Conservation (phyloP, 73 alveolate genomes). For the Paraurostyla sp. region DNA sequence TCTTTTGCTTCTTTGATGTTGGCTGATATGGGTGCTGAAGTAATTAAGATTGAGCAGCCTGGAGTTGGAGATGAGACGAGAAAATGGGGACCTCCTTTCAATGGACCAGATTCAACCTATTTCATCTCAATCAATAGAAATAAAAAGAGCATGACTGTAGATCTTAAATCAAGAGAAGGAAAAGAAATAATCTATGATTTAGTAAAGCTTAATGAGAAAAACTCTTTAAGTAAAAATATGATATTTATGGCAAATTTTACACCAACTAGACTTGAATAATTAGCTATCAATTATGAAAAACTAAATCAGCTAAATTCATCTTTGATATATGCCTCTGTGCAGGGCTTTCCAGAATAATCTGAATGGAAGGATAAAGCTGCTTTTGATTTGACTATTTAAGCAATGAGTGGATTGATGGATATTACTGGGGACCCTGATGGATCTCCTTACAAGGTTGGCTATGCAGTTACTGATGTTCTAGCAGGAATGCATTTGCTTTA, state of each 20-base stretch:
- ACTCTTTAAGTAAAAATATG: constrained; percentile 67
- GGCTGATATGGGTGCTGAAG: constrained; percentile 83
- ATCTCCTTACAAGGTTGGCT: constrained; percentile 86
- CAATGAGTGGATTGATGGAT: constrained; percentile 87
- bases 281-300: constrained; percentile 76
- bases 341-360: constrained; percentile 81
- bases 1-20: constrained; percentile 81
- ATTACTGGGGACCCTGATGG: constrained; percentile 84
- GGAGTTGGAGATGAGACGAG: constrained; percentile 90
- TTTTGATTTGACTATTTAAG: constrained; percentile 85
- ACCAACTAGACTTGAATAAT: constrained; percentile 65
- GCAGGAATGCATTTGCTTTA: constrained; percentile 77
- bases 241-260: constrained; percentile 78
- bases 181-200: constrained; percentile 63
- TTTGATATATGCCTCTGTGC: constrained; percentile 83
- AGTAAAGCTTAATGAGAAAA: constrained; percentile 39
- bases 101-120: constrained; percentile 74
- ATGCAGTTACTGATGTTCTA: constrained; percentile 83
- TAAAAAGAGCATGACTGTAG: constrained; percentile 82
- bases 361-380: constrained; percentile 79
- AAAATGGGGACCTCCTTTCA: constrained; percentile 93
- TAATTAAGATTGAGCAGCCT: constrained; percentile 83
- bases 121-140: constrained; percentile 82
- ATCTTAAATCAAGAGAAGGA: constrained; percentile 73
- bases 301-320: constrained; percentile 69